Evolutionary conservation across 345 rosid species (phyloP).

Genomic region (Citrus glauca): DNA sequence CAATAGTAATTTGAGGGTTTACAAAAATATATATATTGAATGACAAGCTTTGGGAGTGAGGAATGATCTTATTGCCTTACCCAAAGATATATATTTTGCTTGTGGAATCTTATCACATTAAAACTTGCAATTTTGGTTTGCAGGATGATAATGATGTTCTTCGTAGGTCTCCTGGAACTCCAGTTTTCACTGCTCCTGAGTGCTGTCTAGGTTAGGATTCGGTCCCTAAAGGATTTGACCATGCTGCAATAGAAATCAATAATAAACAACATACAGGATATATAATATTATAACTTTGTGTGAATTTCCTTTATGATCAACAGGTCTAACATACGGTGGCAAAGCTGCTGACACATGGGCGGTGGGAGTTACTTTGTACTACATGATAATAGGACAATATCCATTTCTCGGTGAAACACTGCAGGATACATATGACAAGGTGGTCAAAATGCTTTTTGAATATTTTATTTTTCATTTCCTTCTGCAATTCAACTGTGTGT

Average conservation of each 20-base stretch:
- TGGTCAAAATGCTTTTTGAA: slow-evolving; percentile 20
- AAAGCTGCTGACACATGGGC: slow-evolving; percentile 98
- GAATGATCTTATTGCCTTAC: background rate
- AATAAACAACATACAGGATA: background rate
- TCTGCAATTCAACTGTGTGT: background rate
- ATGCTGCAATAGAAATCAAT: background rate
- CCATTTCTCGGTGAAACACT: slow-evolving; percentile 95
- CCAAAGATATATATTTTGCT: background rate
- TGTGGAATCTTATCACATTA: background rate
- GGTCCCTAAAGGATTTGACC: background rate
- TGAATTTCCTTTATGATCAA: slow-evolving; percentile 16
- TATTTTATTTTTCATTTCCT: background rate
- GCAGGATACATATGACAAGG: slow-evolving; percentile 97
- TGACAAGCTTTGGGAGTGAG: background rate
- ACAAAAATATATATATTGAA: too few relatives aligned
- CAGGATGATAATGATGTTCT: slow-evolving; percentile 96
- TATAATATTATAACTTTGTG: slow-evolving; percentile 4
- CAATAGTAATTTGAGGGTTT: background rate
- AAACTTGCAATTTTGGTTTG: slow-evolving; percentile 8
- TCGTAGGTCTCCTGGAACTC: slow-evolving; percentile 98
- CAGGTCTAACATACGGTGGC: slow-evolving; percentile 86
- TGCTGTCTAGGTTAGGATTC: slow-evolving; percentile 76
- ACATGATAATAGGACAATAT: slow-evolving; percentile 77
- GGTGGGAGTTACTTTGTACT: slow-evolving; percentile 86
- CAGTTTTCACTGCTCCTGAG: slow-evolving; percentile 99